A percentile compares a stretch with the other conserved stretches of the same genome.
These are phyloP conservation scores for Rusavskia elegans DNA, from an alignment of 495 filamentous ascomycete genomes.

Conservation along the genomic window DNA sequence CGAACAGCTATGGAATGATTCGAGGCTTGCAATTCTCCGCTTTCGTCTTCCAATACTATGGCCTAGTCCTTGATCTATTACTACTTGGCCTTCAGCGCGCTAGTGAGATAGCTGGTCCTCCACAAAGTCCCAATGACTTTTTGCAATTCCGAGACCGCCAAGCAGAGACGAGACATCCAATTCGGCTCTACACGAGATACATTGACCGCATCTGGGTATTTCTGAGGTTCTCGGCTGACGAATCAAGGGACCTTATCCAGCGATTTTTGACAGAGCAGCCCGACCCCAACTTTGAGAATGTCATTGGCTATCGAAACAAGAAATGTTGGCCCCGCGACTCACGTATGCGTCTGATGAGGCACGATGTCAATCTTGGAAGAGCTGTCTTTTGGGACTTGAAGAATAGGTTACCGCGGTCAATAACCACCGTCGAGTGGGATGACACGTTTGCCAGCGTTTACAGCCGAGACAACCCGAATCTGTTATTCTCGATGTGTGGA, in stretches of 20 bases:
- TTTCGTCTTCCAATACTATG: conserved; percentile 99
- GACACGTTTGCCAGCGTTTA: conserved; percentile 99
- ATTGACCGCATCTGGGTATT: conserved; percentile 99
- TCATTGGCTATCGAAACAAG: conserved; percentile 97
- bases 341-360: conserved; percentile 94
- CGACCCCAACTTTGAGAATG: conserved; percentile 98
- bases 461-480: conserved; percentile 93
- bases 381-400: conserved; percentile 99
- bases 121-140: conserved; percentile 93
- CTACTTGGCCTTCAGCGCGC: conserved; percentile 88
- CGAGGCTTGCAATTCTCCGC: conserved; percentile 94
- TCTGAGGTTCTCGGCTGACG: conserved; percentile 81
- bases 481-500: conserved; percentile 95
- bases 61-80: conserved; percentile 84
- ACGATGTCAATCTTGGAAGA: conserved; percentile 95
- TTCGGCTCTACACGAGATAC: conserved; percentile 91
- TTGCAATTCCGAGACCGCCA: conserved; percentile 88
- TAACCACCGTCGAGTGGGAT: conserved; percentile 98
- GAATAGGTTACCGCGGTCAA: conserved; percentile 82
- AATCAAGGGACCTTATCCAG: conserved; percentile 91
- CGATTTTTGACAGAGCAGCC: conserved; percentile 96
- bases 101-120: conserved; percentile 94
- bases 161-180: conserved; percentile 84
- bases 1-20: conserved; percentile 97
- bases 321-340: conserved; percentile 99